A percentile compares a stretch with the other conserved stretches of the same genome.
These are phyloP conservation scores for Cokeromyces recurvatus DNA, from an alignment of 371 early-diverging fungal species.

Conservation along the genomic window DNA sequence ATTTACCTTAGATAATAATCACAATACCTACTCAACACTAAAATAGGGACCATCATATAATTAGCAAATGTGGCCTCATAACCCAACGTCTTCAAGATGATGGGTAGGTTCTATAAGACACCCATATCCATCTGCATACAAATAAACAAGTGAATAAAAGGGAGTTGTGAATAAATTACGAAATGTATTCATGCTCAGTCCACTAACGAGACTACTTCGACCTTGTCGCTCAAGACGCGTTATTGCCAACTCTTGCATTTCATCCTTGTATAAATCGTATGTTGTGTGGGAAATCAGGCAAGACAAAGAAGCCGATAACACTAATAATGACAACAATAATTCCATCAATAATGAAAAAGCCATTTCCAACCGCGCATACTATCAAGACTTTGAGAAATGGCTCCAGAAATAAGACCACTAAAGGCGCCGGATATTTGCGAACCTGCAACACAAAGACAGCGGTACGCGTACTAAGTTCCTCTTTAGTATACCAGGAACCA, in stretches of 20 bases:
- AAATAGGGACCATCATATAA: constrained; percentile 41
- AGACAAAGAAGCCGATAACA: constrained; percentile 31
- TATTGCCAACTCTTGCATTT: constrained; percentile 46
- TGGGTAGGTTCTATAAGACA: constrained; percentile 36
- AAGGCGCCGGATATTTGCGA: constrained; percentile 65
- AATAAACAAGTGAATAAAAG: constrained; percentile 31
- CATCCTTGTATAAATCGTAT: constrained; percentile 41
- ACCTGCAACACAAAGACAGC: constrained; percentile 63
- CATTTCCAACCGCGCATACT: constrained; percentile 58
- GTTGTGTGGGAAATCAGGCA: constrained; percentile 60
- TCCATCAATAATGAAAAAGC: constrained; percentile 58
- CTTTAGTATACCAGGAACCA: constrained; percentile 74
- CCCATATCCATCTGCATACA: constrained; percentile 47
- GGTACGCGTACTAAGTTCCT: constrained; percentile 70
- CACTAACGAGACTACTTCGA: constrained; percentile 10
- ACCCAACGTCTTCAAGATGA: constrained; percentile 31
- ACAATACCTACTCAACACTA: constrained; percentile 40
- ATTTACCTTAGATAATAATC: constrained; percentile 34
- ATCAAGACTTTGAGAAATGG: constrained; percentile 28
- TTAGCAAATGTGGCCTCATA: constrained; percentile 32
- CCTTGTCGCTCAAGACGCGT: constrained; percentile 46
- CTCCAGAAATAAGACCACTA: constrained; percentile 56
- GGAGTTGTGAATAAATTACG: constrained; percentile 37
- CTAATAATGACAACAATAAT: constrained; percentile 43
- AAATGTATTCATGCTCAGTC: constrained; percentile 25